Evolutionary conservation across 768 basidiomycete species (phyloP), one percentile per base, ranked within the genome.

Genomic region (Polyporus arcularius): DNA sequence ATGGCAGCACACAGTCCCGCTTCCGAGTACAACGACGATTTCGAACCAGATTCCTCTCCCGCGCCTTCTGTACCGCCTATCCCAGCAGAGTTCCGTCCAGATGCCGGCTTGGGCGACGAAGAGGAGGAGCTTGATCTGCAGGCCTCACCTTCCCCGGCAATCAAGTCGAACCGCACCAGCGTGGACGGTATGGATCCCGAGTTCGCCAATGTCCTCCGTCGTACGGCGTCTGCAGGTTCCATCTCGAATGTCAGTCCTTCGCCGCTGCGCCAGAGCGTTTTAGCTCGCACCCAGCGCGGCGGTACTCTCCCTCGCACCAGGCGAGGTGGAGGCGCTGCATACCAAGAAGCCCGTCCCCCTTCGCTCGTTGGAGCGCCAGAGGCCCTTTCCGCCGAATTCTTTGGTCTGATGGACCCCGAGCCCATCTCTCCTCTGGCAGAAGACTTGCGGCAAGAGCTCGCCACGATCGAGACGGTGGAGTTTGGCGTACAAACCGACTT

Each of bases 141-240:
- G 11, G 65, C 72, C 2, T 81, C 80, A 3, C 79, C 80, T 1
- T 75, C 79, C 9, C 76, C 74, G 10, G 71, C 73, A 40, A 70
- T 76, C 41, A 73, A 70, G 9, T 87, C 86, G 4, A 89, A 89
- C 66, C 80, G 87, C 39, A 83, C 83, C 6, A 90, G 87, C 66
- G 82, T 92, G 4, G 91, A 94, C 57, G 92, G 91, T 46, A 91
- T 95, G 89, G 93, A 94, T 62, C 93, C 94, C 10, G 81, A 76
- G 0, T 95, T 92, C 68, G 91, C 92, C 55, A 90, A 90, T 60
- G 80, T 92, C 14, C 83, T 94, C 47, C 84, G 84, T 57, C 86
- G 87, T 42, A 74, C 81, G 4, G 72, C 75, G 0, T 80, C 76
- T 18, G 71, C 74, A 49, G 76, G 74, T 42, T 76, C 79, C 3